Evolutionary conservation across 345 rosid genomes (phyloP), one percentile per base, ranked within the genome.

Genomic region (Camelina neglecta): DNA sequence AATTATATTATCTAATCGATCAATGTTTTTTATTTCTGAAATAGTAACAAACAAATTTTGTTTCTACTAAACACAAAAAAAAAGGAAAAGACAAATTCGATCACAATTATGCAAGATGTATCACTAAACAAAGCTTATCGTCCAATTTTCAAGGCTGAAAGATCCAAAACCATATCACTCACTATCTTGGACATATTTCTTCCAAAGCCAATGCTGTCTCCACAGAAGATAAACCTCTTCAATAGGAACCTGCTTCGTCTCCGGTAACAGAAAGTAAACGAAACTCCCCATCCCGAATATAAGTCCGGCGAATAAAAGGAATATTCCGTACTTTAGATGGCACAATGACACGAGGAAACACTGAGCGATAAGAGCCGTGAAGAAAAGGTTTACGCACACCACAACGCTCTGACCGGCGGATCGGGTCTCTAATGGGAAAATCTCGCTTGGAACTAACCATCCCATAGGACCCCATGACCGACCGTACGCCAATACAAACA

Each of bases 381-480:
- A 93, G 72, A 91, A 44, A 56, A 89, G 86, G 85, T 88, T 93
- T 24, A 89, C 89, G 15, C 90, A 87, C 35, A 89, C 98, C 67
- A 93, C 97, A 49, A 91, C 60, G 55, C 96, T 93, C 80, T 89
- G 98, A 12, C 98, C 97, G 1, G 98, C 98, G 23, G 98, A 93
- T 57, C 98, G 80, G 1, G 96, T 93, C 83, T 93, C 97, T 78
- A 91, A 59, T 0, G 96, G 97, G 61, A 93, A 93, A 20, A 93
- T 51, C 84, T 93, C 98, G 47, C 98, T 91, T 3, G 97, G 98
- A 31, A 91, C 97, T 20, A 93, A 78, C 98, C 97, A 93, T 6
- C 97, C 97, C n/a, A 93, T 83, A 16, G 97, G 98, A 3, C 98
- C 98, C 97, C 98, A 93, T 0, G 97, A 93, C 73, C 97, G 85